Base-by-base conservation (phyloP, 1,284 basidiomycete genomes). In the Cronartium ribicola region DNA sequence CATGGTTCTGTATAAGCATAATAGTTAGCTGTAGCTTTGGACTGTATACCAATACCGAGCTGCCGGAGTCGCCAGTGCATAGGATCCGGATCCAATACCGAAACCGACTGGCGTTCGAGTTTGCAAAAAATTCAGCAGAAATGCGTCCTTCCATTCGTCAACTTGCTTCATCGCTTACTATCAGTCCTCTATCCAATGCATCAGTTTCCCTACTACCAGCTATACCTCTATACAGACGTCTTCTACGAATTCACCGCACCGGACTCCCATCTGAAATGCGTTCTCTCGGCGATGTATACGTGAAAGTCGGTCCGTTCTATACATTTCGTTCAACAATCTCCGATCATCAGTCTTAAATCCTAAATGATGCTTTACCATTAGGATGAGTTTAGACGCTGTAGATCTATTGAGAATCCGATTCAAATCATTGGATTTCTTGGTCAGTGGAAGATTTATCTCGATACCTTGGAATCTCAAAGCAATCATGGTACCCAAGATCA, bases 391-490 rank as follows among this genome's bases (percentile, higher is more conserved):
- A 59, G 71, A 40, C 65, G 71, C 44, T 73, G 71, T 44, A 39
- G 57, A 59, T 60, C 63, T 10, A 78, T 80, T 48, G 78, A 79
- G 69, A 81, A 81, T 41, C 80, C 80, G 13, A 77, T 80, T 8
- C 80, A 81, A 37, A 79, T 81, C 51, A 77, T 81, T 4, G 80
- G 78, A 2, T 81, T 81, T 74, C 76, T 81, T 20, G 78, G 78
- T 60, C 79, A 80, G 59, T 81, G 81, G 81, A 81, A 81, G 76
- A 76, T 79, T 63, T 81, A 81, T 68, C 76, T 81, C 20, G 80
- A 81, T 55, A 75, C 77, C 10, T 68, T 81, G 7, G 78, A 78
- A 63, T 76, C 76, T 14, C 60, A 76, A 65, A 65, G 40, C n/a
- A 64, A 43, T 64, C 37, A 14, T 22, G 59, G 13, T 22, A 41